Evolutionary conservation across 2,329 filamentous ascomycete genomes (phyloP), one percentile per base, ranked within the genome.

Genomic region (Fusarium cicatricum): DNA sequence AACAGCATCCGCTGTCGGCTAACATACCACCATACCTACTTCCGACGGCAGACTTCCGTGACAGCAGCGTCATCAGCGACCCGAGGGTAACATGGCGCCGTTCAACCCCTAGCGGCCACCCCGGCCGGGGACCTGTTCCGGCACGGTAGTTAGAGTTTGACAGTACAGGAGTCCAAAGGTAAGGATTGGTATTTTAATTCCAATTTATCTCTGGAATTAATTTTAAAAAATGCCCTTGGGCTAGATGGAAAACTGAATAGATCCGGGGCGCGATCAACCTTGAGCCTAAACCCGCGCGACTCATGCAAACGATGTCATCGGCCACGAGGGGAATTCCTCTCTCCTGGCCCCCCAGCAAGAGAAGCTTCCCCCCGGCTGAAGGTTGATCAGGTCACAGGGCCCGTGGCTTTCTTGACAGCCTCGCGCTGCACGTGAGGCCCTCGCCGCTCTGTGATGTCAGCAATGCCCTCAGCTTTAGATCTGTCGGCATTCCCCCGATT

Each of bases 401-500:
- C 52, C 15, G 31, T 34, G 21, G 40, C 42, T 34, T 59, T 59
- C 40, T 9, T 9, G 31, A 16, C 43, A 51, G 41, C 43, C 17
- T 43, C 21, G 52, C 42, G 55, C 11, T 36, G 7, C 58, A 61
- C 43, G 55, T 59, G 56, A 59, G 55, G 19, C 36, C 11, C 16
- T 28, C 12, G 21, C 23, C 36, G 3, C 46, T 14, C 33, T 61
- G 52, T 61, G 52, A 62, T 61, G 52, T 61, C 58, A 61, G 58
- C 52, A 47, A 58, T 44, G 45, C 16, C 45, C 37, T 29, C 31
- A 39, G 42, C 57, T 57, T 42, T 34, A 58, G 58, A 61, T 61
- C 58, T 61, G 52, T 62, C 58, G 32, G 52, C 58, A 61, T 61
- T 61, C 58, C 58, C 43, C 58, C 52, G 58, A 58, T 62, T 52